phyloP scores from a whole-genome alignment of 768 basidiomycete species.

The Pulveroboletus sp. region DNA sequence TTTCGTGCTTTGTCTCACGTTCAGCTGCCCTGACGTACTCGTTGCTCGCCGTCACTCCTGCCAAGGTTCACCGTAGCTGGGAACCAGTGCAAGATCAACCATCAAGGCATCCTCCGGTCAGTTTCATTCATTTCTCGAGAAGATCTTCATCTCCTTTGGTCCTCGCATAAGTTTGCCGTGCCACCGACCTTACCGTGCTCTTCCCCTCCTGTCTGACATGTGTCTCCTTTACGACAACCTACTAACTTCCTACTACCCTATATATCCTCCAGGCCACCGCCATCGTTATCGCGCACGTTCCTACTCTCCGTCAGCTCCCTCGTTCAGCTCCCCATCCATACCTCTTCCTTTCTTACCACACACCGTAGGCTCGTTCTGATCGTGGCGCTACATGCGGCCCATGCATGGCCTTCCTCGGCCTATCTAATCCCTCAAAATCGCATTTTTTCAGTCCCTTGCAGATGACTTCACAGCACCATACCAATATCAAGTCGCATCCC shows the following conservation, averaged over 20 bases:
- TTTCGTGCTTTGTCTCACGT: not conserved
- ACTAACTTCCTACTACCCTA: constrained; percentile 12
- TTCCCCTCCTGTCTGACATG: constrained; percentile 8
- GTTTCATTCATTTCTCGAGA: constrained; percentile 24
- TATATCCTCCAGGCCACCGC: constrained; percentile 12
- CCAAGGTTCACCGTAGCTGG: not conserved
- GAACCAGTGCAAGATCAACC: constrained; percentile 18
- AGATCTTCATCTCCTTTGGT: constrained; percentile 11
- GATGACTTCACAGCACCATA: constrained; percentile 41
- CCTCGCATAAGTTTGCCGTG: not conserved
- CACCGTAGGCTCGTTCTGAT: constrained; percentile 9
- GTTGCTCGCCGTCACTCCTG: not conserved
- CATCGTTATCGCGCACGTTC: constrained; percentile 20
- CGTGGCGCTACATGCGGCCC: constrained; percentile 28
- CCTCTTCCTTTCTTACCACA: constrained; percentile 9
- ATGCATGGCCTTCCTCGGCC: constrained; percentile 45
- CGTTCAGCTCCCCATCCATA: constrained; percentile 6
- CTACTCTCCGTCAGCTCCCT: constrained; percentile 4
- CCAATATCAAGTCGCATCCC: constrained; percentile 30
- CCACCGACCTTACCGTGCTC: constrained; percentile 4
- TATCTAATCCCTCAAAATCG: constrained; percentile 34
- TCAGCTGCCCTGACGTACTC: too few relatives aligned
- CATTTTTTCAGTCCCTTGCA: constrained; percentile 42
- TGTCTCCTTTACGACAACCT: constrained; percentile 10
- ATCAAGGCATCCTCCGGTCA: constrained; percentile 20